These are phyloP conservation scores for Microbotryum silenes-acaulis DNA, from an alignment of 1,284 basidiomycete species.

Conservation along the genomic window DNA sequence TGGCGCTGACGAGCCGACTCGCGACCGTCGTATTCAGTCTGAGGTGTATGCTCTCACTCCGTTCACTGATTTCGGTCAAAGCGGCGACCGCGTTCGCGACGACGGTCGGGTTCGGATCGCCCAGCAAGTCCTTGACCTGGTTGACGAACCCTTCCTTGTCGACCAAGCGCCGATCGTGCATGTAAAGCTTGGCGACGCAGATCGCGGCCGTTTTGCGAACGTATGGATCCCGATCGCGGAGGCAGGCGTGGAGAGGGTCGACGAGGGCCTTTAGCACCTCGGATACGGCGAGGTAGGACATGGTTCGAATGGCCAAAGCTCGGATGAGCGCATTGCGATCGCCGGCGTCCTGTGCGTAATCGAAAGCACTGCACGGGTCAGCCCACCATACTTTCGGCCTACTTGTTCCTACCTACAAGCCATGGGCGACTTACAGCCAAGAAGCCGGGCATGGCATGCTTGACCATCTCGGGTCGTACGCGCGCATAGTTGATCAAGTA, in stretches of 20 bases:
- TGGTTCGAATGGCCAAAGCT: slow-evolving; percentile 84
- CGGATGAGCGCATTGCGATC: slow-evolving; percentile 87
- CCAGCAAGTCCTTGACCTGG: slow-evolving; percentile 74
- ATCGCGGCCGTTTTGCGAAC: slow-evolving; percentile 95
- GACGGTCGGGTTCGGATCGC: slow-evolving; percentile 89
- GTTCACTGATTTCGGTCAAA: slow-evolving; percentile 82
- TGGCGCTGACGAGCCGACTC: slow-evolving; percentile 71
- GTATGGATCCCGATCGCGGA: slow-evolving; percentile 85
- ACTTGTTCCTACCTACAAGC: too few relatives aligned
- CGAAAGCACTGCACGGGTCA: background rate
- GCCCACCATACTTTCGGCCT: slow-evolving; percentile 21
- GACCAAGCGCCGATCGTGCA: slow-evolving; percentile 70
- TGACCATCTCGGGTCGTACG: slow-evolving; percentile 77
- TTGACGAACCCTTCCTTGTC: slow-evolving; percentile 79
- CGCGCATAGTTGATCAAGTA: slow-evolving; percentile 88
- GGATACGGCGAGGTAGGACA: slow-evolving; percentile 88
- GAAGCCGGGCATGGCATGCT: slow-evolving; percentile 78
- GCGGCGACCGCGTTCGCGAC: slow-evolving; percentile 90
- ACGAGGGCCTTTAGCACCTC: slow-evolving; percentile 63
- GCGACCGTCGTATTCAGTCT: slow-evolving; percentile 73
- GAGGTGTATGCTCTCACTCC: slow-evolving; percentile 81
- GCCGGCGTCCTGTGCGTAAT: slow-evolving; percentile 62
- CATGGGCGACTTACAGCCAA: slow-evolving; percentile 54
- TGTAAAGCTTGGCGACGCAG: slow-evolving; percentile 80
- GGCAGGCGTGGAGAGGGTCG: slow-evolving; percentile 75